These are phyloP conservation scores for Neurospora sp. DNA, from an alignment of 2,329 filamentous ascomycete genomes.

Conservation along the genomic window DNA sequence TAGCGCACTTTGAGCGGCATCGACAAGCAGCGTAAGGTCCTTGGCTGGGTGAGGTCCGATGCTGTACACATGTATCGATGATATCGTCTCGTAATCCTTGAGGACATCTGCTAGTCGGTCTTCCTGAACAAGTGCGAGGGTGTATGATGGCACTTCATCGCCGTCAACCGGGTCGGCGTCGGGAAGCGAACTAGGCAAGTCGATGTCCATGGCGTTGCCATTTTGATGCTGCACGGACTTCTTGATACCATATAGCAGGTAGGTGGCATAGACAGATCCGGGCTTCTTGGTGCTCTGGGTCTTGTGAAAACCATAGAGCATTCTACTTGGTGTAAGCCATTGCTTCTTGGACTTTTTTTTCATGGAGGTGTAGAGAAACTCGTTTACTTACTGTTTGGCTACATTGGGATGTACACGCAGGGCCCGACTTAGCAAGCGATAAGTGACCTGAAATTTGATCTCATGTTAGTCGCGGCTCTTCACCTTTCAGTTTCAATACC, in stretches of 20 bases:
- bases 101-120: constrained; percentile 62
- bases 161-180: constrained; percentile 36
- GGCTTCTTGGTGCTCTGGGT: constrained; percentile 67
- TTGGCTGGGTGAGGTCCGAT: constrained; percentile 61
- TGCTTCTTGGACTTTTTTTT: background rate
- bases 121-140: constrained; percentile 60
- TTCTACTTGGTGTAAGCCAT: constrained; percentile 38
- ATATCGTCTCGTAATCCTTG: constrained; percentile 59
- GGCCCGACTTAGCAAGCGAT: constrained; percentile 72
- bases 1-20: constrained; percentile 55
- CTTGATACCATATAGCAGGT: constrained; percentile 68
- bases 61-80: constrained; percentile 81
- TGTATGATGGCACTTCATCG: constrained; percentile 43
- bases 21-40: constrained; percentile 61
- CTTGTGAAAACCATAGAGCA: constrained; percentile 78
- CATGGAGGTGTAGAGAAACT: background rate
- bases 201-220: constrained; percentile 52
- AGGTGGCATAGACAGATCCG: constrained; percentile 80
- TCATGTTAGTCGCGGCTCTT: background rate
- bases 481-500: background rate
- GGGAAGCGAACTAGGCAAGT: constrained; percentile 58
- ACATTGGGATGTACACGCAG: constrained; percentile 76
- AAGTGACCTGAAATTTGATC: constrained; percentile 57
- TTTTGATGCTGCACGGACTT: constrained; percentile 25
- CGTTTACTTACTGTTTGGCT: constrained; percentile 66